Evolutionary conservation across 2,329 filamentous ascomycete species (phyloP), one percentile per base, ranked within the genome.

Genomic region (Fusarium sp.): DNA sequence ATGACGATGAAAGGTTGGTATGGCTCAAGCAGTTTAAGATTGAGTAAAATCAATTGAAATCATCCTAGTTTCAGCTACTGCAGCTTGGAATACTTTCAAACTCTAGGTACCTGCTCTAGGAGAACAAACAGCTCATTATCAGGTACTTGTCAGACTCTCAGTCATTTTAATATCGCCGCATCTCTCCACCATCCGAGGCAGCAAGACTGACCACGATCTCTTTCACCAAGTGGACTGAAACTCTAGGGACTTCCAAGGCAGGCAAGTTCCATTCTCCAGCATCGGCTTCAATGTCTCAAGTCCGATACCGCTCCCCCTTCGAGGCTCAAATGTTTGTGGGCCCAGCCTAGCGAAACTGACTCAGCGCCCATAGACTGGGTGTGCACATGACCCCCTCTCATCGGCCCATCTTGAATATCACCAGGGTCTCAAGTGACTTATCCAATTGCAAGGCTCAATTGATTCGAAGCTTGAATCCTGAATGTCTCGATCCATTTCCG

Each of bases 281-380:
- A 39, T 31, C 22, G n/a, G 28, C 33, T 24, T 33, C 22, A 28
- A 26, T 31, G n/a, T 39, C 40, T 14, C 44, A 53, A 50, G 45
- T 67, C 67, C 67, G 66, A 70, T 70, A 58, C 67, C 67, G 67
- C 57, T 59, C 39, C 40, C 47, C 36, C 17, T 40, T 49, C 31
- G 28, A 43, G 9, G 14, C 38, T 54, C 50, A 47, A 21, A 45
- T 36, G 21, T 39, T 8, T 26, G 45, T 57, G 60, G 60, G 39
- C 52, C 50, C 28, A 28, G 9, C 28, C 49, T 39, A 34, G 44
- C 42, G 24, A 44, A 51, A 52, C 62, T 65, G 62, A 65, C 62
- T 65, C 53, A 47, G 40, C 38, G 24, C 40, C 40, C 46, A 65
- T 24, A 57, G 39, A 19, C 47, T 42, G 52, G 38, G 21, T 24